phyloP scores from a whole-genome alignment of 2,329 filamentous ascomycete species.

The Cercospora citrullina region DNA sequence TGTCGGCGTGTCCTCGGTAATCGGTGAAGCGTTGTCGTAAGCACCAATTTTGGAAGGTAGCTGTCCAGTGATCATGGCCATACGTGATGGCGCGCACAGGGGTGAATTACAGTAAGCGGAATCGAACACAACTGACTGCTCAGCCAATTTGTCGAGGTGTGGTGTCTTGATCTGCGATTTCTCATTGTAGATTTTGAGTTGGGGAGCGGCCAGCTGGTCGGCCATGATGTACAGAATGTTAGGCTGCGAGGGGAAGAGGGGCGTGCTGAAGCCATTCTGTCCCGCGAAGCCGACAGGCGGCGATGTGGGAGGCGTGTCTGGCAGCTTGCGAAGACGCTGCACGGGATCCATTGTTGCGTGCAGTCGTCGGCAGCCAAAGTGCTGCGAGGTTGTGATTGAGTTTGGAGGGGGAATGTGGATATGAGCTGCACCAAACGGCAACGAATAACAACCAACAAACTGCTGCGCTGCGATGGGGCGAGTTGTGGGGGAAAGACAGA shows the following conservation, averaged over 20 bases:
- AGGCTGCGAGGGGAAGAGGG: constrained; percentile 52
- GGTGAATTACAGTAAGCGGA: constrained; percentile 93
- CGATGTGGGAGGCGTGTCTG: constrained; percentile 40
- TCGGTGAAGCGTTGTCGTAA: constrained; percentile 86
- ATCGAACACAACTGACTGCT: constrained; percentile 83
- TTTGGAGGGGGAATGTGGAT: neutral
- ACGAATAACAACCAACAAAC: neutral
- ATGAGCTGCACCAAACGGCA: neutral
- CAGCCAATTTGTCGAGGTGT: constrained; percentile 79
- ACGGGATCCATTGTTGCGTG: constrained; percentile 27
- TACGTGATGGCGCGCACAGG: constrained; percentile 86
- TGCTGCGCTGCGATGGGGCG: neutral
- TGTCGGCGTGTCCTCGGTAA: constrained; percentile 80
- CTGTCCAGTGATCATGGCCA: constrained; percentile 91
- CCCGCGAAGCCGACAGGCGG: constrained; percentile 42
- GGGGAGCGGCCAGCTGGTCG: constrained; percentile 86
- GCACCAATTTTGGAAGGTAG: constrained; percentile 88
- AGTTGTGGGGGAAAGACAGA: neutral
- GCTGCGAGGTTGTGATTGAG: neutral
- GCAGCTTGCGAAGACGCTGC: constrained; percentile 35
- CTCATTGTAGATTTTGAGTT: constrained; percentile 88
- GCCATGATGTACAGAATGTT: constrained; percentile 96
- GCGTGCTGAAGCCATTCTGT: constrained; percentile 43
- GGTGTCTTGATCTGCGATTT: constrained; percentile 89
- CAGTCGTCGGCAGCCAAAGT: neutral